Evolutionary conservation across 192 early-diverging fungal species (phyloP).

Genomic region (Spinellus fusiger): DNA sequence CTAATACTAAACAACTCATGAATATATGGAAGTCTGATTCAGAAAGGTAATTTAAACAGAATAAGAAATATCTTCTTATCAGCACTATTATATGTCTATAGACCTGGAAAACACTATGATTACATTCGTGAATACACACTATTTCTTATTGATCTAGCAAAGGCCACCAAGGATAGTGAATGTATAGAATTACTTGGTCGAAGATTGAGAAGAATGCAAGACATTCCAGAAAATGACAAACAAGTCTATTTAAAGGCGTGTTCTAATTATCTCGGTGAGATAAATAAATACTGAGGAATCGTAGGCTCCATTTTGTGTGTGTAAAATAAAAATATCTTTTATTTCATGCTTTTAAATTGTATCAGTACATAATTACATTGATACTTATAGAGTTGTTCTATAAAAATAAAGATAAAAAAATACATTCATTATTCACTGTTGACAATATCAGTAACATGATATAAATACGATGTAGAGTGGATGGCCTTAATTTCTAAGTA

Average conservation of each 20-base stretch:
- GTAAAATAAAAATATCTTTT: too few species aligned
- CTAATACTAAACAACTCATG: slow-evolving; percentile 47
- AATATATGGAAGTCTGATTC: slow-evolving; percentile 77
- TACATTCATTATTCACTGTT: too few species aligned
- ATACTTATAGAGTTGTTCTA: too few species aligned
- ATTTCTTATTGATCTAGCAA: slow-evolving; percentile 55
- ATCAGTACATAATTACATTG: too few species aligned
- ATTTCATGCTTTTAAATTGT: too few species aligned
- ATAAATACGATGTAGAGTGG: too few species aligned
- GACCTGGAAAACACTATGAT: slow-evolving; percentile 70
- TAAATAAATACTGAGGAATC: too few species aligned
- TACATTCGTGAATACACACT: slow-evolving; percentile 65
- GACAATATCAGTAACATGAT: too few species aligned
- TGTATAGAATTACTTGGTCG: background rate
- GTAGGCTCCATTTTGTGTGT: too few species aligned
- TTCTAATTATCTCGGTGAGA: too few species aligned
- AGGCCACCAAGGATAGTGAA: slow-evolving; percentile 41
- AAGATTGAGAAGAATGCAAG: background rate
- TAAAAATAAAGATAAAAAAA: too few species aligned
- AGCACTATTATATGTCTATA: slow-evolving; percentile 12
- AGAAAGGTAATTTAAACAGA: slow-evolving; percentile 47
- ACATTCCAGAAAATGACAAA: background rate
- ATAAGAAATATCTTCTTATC: background rate
- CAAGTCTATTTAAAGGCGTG: background rate
- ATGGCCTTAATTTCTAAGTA: too few species aligned